Percentiles rank a stretch among this genome's conserved stretches.
These are phyloP conservation scores for Picochlorum costavermella DNA, from an alignment of 139 green algal genomes.

Conservation along the genomic window DNA sequence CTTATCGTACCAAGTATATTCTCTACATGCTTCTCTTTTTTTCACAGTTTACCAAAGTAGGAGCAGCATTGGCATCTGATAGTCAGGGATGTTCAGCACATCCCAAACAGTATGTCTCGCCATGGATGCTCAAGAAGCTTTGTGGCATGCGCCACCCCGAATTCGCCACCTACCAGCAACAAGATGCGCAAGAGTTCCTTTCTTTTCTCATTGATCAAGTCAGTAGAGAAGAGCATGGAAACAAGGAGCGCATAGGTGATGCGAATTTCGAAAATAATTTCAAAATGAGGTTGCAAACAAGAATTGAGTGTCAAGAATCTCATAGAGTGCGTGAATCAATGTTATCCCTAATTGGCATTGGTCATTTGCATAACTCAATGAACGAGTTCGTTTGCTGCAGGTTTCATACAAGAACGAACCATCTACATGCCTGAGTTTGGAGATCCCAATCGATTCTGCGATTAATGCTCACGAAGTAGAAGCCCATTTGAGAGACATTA, in stretches of 20 bases:
- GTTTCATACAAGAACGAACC: conserved; percentile 43
- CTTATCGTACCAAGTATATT: too few species aligned
- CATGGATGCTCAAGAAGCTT: conserved; percentile 75
- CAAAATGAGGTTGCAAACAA: conserved; percentile 45
- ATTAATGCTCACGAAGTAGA: conserved; percentile 69
- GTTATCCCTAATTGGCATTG: too few species aligned
- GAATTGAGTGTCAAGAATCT: conserved; percentile 37
- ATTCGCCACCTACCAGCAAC: conserved; percentile 71
- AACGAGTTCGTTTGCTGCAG: not conserved
- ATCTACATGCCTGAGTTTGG: conserved; percentile 56
- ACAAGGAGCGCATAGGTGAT: conserved; percentile 22
- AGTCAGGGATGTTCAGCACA: not conserved
- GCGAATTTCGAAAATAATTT: conserved; percentile 33
- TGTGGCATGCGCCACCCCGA: conserved; percentile 80
- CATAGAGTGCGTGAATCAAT: conserved; percentile 2
- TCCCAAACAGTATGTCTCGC: conserved; percentile 39
- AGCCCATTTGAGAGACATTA: conserved; percentile 62
- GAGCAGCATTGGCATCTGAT: conserved; percentile 31
- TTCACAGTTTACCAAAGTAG: conserved; percentile 66
- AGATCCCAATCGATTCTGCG: conserved; percentile 82
- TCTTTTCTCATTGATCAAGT: conserved; percentile 76
- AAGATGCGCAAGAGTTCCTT: conserved; percentile 91
- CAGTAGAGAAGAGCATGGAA: conserved; percentile 32
- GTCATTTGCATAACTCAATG: not conserved
- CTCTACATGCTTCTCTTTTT: not conserved